Base-by-base conservation (phyloP, 1,284 basidiomycete species). In the Puccinia coronata region DNA sequence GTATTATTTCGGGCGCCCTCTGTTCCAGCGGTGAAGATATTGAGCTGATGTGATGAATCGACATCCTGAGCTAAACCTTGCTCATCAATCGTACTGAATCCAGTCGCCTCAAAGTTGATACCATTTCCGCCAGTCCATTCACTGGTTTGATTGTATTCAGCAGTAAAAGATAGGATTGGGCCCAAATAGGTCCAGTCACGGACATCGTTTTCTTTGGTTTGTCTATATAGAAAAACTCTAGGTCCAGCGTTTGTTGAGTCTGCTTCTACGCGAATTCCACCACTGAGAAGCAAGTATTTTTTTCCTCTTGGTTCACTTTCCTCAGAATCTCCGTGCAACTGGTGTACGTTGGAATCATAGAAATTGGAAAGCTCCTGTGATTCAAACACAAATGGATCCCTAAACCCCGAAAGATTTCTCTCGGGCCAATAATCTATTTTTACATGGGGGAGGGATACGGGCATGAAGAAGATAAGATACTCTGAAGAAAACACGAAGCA, bases 331-430 rank as follows among this genome's bases (percentile, higher is more conserved):
- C 53, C 61, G 0, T 53, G 77, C 12, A 31, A 2, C 34, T 79
- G 63, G 28, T 79, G 76, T 39, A 53, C 34, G 36, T 71, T 71
- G 12, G 79, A 80, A 8, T 34, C 77, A 67, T 82, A 80, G 73
- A 77, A 79, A n/a, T 3, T 25, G 28, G 67, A 59, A 82, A 83
- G 80, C 82, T 74, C 47, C 69, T 59, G 70, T 20, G 83, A 84
- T 12, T 81, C 41, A 76, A 84, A 84, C 23, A 83, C 70, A 69
- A 83, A 84, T 8, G 83, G 83, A 31, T 84, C 84, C 11, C 84
- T 80, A 75, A 84, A 84, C n/a, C 83, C 83, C 6, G 84, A 72
- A 61, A 80, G 31, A 65, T 80, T 51, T 41, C 34, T n/a, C n/a
- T 61, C 79, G 51, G 79, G 79, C 79, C 79, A 80, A 11, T 53